These are phyloP conservation scores for Apiotrichum akiyoshidainum DNA, from an alignment of 1,284 basidiomycete species.

Conservation along the genomic window DNA sequence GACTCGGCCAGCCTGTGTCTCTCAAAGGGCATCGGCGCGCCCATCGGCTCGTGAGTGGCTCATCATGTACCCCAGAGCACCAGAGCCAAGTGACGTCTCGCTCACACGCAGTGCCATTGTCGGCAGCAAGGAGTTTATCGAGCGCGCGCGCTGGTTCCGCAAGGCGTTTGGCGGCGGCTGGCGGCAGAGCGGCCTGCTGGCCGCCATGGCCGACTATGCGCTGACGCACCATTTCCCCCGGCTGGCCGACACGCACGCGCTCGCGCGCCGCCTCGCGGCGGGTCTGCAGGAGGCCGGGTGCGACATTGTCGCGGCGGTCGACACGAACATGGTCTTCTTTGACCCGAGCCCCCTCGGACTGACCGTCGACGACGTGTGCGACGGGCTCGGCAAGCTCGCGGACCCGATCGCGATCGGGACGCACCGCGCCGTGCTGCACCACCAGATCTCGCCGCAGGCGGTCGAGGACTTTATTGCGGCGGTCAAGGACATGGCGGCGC, in stretches of 20 bases:
- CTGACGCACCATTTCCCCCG: constrained; percentile 78
- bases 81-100: too few species aligned
- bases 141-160: constrained; percentile 75
- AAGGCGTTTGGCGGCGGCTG: constrained; percentile 95
- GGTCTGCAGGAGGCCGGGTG: constrained; percentile 75
- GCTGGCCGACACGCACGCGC: constrained; percentile 71
- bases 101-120: constrained; percentile 60
- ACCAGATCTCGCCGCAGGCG: constrained; percentile 74
- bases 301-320: constrained; percentile 70
- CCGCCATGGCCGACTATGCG: constrained; percentile 79
- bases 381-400: constrained; percentile 60
- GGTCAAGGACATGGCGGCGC: constrained; percentile 32
- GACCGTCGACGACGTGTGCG: constrained; percentile 62
- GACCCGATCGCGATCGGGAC: constrained; percentile 64
- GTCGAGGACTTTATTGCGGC: constrained; percentile 53
- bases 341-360: constrained; percentile 71
- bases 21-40: constrained; percentile 92
- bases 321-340: constrained; percentile 92
- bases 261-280: constrained; percentile 66
- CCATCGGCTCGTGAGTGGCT: constrained; percentile 65
- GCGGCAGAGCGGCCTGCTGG: constrained; percentile 80
- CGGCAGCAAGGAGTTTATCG: constrained; percentile 73
- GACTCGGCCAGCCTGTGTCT: constrained; percentile 93
- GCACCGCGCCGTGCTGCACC: constrained; percentile 73
- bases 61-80: too few species aligned